Percentiles rank a stretch among this genome's conserved stretches.
Conservation (phyloP, 2,329 filamentous ascomycete species). For the Cladosporium austrohemisphaericum region DNA sequence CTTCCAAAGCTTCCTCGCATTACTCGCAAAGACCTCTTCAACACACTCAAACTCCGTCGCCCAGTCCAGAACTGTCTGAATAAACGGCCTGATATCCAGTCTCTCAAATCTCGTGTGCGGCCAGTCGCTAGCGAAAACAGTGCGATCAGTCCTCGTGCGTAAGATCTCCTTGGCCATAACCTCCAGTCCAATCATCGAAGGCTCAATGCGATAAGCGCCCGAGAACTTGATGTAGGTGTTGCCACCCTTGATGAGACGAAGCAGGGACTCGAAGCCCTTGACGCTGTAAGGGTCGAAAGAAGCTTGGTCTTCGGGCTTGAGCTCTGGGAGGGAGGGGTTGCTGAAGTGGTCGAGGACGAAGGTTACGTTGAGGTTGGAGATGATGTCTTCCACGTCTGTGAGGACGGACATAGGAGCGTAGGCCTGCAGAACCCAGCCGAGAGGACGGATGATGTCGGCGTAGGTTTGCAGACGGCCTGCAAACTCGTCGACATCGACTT, state of each 20-base stretch:
- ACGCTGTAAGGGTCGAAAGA: slow-evolving; percentile 3
- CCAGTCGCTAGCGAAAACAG: slow-evolving; percentile 62
- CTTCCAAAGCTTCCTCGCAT: slow-evolving; percentile 50
- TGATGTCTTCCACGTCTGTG: slow-evolving; percentile 46
- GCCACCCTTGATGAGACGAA: slow-evolving; percentile 46
- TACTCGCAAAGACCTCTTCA: slow-evolving; percentile 53
- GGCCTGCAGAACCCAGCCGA: slow-evolving; percentile 57
- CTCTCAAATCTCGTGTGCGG: slow-evolving; percentile 61
- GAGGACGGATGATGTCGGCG: slow-evolving; percentile 48
- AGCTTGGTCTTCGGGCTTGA: slow-evolving; percentile 1
- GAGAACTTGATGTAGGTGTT: slow-evolving; percentile 57
- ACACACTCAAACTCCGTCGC: slow-evolving; percentile 42
- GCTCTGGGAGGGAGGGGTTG: slow-evolving; percentile 24
- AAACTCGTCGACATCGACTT: slow-evolving; percentile 41
- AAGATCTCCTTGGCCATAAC: slow-evolving; percentile 50
- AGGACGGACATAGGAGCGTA: slow-evolving; percentile 52
- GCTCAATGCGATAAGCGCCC: slow-evolving; percentile 53
- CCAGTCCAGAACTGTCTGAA: slow-evolving; percentile 53
- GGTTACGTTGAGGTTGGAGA: slow-evolving; percentile 48
- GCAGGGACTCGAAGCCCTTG: slow-evolving; percentile 47
- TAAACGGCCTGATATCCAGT: slow-evolving; percentile 53
- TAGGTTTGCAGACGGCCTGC: slow-evolving; percentile 43
- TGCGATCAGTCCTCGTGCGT: slow-evolving; percentile 41
- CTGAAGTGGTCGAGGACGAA: slow-evolving; percentile 61
- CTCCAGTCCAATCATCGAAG: slow-evolving; percentile 37